Evolutionary conservation across 2,329 filamentous ascomycete genomes (phyloP).

Genomic region (Fusarium scirpi): DNA sequence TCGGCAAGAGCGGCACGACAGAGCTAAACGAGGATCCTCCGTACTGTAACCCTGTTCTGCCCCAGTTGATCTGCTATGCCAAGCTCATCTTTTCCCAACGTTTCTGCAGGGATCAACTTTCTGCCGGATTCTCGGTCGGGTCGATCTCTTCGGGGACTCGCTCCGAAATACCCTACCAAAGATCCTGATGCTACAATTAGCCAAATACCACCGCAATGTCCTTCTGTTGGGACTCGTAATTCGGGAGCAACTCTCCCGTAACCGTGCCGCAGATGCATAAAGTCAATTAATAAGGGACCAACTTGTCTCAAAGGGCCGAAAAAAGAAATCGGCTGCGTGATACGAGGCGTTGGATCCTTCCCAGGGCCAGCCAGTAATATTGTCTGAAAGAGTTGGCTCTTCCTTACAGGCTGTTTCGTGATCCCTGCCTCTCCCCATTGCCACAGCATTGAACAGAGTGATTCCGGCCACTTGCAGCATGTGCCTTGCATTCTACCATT

Average conservation of each 20-base stretch:
- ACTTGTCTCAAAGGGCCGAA: background rate
- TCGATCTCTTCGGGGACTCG: constrained; percentile 11
- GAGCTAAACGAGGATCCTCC: background rate
- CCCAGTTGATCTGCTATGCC: background rate
- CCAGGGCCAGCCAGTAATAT: background rate
- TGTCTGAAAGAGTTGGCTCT: too few species aligned
- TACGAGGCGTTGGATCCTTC: background rate
- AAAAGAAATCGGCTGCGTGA: background rate
- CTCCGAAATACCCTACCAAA: background rate
- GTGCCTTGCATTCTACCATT: background rate
- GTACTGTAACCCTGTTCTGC: background rate
- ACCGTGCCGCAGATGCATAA: constrained; percentile 9
- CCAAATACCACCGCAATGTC: background rate
- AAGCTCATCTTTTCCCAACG: background rate
- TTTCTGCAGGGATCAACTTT: background rate
- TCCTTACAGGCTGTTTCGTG: background rate
- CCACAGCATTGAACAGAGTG: background rate
- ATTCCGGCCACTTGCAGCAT: background rate
- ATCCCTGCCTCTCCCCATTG: background rate
- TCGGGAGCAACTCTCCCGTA: background rate
- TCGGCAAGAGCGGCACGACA: background rate
- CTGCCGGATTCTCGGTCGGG: background rate
- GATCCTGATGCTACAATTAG: background rate
- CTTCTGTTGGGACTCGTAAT: background rate
- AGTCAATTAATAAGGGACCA: background rate